Evolutionary conservation across 805 yeast species (phyloP).

Genomic region (Debaryomyces hansenii): DNA sequence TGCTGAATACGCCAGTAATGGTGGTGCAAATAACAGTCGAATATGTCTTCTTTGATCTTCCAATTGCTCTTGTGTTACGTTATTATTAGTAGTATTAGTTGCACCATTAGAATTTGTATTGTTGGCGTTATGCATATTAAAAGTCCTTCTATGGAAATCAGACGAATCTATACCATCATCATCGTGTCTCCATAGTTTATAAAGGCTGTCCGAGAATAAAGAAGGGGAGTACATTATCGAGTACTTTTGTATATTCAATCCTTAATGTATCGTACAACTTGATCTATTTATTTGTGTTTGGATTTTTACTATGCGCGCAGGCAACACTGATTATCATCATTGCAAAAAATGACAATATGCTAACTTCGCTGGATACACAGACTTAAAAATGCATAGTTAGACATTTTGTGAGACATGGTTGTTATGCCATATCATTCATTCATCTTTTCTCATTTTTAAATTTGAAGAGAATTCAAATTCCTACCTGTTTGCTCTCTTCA

Average conservation of each 20-base stretch:
- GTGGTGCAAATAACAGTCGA: constrained; percentile 45
- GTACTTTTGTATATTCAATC: background rate
- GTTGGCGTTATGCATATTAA: background rate
- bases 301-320: constrained; percentile 3
- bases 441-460: too few relatives aligned
- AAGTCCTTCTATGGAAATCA: background rate
- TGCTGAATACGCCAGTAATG: constrained; percentile 54
- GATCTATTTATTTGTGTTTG: constrained; percentile 1
- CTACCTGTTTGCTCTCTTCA: too few relatives aligned
- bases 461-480: too few relatives aligned
- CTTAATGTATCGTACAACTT: background rate
- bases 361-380: too few relatives aligned
- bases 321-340: too few relatives aligned
- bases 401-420: too few relatives aligned
- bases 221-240: constrained; percentile 48
- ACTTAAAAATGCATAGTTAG: too few relatives aligned
- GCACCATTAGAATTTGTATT: constrained; percentile 2
- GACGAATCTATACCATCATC: background rate
- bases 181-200: constrained; percentile 39
- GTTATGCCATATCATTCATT: too few relatives aligned
- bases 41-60: constrained; percentile 21
- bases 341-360: too few relatives aligned
- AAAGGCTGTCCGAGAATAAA: constrained; percentile 46
- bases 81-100: constrained; percentile 1
- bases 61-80: constrained; percentile 8